Base-by-base conservation (phyloP, 75 land plant genomes). In the Sequoiadendron giganteum region DNA sequence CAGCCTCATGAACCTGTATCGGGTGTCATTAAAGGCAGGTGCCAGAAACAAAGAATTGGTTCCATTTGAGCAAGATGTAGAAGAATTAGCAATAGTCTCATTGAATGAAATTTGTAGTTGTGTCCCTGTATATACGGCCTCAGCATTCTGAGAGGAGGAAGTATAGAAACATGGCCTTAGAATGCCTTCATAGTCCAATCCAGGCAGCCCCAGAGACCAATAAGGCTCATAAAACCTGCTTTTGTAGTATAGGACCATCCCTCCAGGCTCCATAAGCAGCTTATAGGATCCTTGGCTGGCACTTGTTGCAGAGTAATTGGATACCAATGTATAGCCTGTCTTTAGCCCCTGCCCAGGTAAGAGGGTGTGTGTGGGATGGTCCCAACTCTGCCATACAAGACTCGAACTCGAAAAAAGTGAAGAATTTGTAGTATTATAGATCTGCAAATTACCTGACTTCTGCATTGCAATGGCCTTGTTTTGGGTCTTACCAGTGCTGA, bases 331-430 rank as follows among this genome's bases (percentile, higher is more conserved):
- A n/a, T 82, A 47, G 1, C 84, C 84, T 13, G 32, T 82, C 48
- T 47, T 82, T n/a, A 82, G 32, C 84, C 28, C 32, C 84, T 82
- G 84, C 32, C 84, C 84, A 10, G 84, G 84, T n/a, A 82, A 13
- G 54, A 82, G 84, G 16, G 49, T 88, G 32, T 88, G 70, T 8
- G 89, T 88, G 36, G 89, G 89, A 83, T 88, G 36, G n/a, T 48
- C 56, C 61, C 77, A 89, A 72, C 90, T 88, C 30, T 87, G 88
- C 89, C 89, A 88, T 40, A 88, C 85, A 4, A 82, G 32, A 10
- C 5, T 82, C 11, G 84, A 45, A 28, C 32, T 47, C 10, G 84
- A 47, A 3, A 28, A 49, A 13, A n/a, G 34, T 10, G 89, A 75
- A 16, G 72, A n/a, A 78, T 32, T 56, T 14, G 75, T 39, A 32